Evolutionary conservation across 108 stramenopile genomes (phyloP).

Genomic region (Poteriospumella lacustris): DNA sequence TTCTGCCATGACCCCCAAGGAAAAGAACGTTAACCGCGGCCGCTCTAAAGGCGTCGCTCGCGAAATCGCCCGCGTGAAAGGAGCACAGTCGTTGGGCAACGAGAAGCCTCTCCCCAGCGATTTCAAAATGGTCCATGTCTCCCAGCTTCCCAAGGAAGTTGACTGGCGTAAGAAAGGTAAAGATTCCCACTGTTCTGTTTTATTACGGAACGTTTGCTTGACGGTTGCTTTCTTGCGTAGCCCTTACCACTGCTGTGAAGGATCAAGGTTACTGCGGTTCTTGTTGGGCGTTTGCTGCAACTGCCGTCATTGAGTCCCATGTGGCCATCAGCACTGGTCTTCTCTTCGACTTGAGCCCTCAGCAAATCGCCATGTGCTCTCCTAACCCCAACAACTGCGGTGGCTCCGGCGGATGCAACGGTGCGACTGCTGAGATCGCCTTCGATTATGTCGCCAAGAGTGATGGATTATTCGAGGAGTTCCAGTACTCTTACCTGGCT

Average conservation of each 20-base stretch:
- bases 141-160: conserved; percentile 57
- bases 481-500: conserved; percentile 55
- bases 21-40: conserved; percentile 4
- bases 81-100: not conserved
- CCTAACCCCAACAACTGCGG: conserved; percentile 76
- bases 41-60: conserved; percentile 21
- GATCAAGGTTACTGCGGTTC: conserved; percentile 72
- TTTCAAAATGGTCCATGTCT: conserved; percentile 5
- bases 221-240: not conserved
- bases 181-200: not conserved
- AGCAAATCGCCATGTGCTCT: conserved; percentile 68
- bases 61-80: not conserved
- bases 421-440: conserved; percentile 65
- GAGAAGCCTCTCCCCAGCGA: not conserved
- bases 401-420: conserved; percentile 64
- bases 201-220: not conserved
- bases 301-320: conserved; percentile 64
- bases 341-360: conserved; percentile 57
- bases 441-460: conserved; percentile 54
- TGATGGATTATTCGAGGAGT: conserved; percentile 61
- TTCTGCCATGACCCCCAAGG: conserved; percentile 22
- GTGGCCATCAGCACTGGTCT: conserved; percentile 66
- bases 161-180: conserved; percentile 67
- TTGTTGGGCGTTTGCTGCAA: conserved; percentile 61
- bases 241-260: conserved; percentile 64